A percentile compares a stretch with the other conserved stretches of the same genome.
Evolutionary conservation across 2,329 filamentous ascomycete genomes (phyloP).

Genomic region (Ploettnerulaceae sp.): DNA sequence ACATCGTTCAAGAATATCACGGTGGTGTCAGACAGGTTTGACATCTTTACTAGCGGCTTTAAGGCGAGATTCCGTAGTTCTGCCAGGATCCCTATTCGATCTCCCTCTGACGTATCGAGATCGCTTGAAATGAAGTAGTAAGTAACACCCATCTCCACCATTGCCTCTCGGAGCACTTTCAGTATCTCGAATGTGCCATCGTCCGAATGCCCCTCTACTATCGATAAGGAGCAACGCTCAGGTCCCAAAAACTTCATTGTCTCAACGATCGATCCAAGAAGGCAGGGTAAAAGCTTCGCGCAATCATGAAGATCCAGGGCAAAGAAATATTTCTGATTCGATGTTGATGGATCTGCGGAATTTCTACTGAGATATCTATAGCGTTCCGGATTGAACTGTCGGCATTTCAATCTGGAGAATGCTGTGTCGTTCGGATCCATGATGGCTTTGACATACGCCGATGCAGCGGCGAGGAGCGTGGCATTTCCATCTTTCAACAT

Average conservation of each 20-base stretch:
- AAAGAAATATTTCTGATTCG: slow-evolving; percentile 41
- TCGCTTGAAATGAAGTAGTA: slow-evolving; percentile 43
- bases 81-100: slow-evolving; percentile 46
- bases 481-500: not conserved
- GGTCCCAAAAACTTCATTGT: slow-evolving; percentile 46
- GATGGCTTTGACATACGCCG: slow-evolving; percentile 12
- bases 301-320: slow-evolving; percentile 48
- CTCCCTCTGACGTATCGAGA: slow-evolving; percentile 40
- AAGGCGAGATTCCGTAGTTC: slow-evolving; percentile 50
- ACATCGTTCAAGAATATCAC: slow-evolving; percentile 53
- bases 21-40: slow-evolving; percentile 36
- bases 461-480: not conserved
- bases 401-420: slow-evolving; percentile 15
- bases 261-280: slow-evolving; percentile 49
- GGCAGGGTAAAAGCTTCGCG: slow-evolving; percentile 42
- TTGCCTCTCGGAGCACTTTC: slow-evolving; percentile 35
- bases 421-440: slow-evolving; percentile 13
- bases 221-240: slow-evolving; percentile 46
- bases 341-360: not conserved
- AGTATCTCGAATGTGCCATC: slow-evolving; percentile 52
- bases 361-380: slow-evolving; percentile 15
- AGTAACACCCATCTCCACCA: slow-evolving; percentile 36
- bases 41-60: slow-evolving; percentile 38
- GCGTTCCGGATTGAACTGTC: slow-evolving; percentile 3
- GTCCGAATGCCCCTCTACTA: slow-evolving; percentile 51